Conservation (phyloP, 2,329 filamentous ascomycete genomes). For the Epichloe typhina region DNA sequence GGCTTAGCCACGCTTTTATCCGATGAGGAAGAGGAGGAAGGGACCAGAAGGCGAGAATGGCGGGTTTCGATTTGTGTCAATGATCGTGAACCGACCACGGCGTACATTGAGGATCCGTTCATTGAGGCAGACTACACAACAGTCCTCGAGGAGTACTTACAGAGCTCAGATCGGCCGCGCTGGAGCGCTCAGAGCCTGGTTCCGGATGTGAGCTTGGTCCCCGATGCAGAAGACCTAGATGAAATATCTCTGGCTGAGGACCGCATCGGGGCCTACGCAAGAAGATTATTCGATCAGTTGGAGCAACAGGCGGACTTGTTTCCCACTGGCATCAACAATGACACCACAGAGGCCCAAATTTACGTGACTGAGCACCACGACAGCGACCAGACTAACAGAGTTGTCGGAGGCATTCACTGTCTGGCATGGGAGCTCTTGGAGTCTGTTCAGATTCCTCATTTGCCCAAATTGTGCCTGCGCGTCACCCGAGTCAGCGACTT, state of each 20-base stretch:
- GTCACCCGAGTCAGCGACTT: conserved; percentile 15
- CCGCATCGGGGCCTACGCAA: conserved; percentile 11
- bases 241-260: conserved; percentile 9
- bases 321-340: neutral
- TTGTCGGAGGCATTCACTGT: conserved; percentile 12
- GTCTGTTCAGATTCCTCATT: conserved; percentile 6
- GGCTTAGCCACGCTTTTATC: neutral
- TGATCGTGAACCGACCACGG: conserved; percentile 3
- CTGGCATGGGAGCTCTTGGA: conserved; percentile 18
- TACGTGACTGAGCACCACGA: conserved; percentile 15
- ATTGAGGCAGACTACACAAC: conserved; percentile 12
- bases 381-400: conserved; percentile 1
- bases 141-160: conserved; percentile 16
- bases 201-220: conserved; percentile 1
- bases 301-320: conserved; percentile 7
- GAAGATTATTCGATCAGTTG: conserved; percentile 11
- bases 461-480: conserved; percentile 12
- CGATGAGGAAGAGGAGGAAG: conserved; percentile 1
- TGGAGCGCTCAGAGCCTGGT: conserved; percentile 10
- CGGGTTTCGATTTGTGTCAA: conserved; percentile 12
- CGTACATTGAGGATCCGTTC: conserved; percentile 14
- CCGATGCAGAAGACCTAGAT: conserved; percentile 1
- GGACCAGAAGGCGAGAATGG: conserved; percentile 11
- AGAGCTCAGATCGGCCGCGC: conserved; percentile 11
- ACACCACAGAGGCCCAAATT: conserved; percentile 10